Conservation (phyloP, 306 rosid species). For the Canavalia gladiata region DNA sequence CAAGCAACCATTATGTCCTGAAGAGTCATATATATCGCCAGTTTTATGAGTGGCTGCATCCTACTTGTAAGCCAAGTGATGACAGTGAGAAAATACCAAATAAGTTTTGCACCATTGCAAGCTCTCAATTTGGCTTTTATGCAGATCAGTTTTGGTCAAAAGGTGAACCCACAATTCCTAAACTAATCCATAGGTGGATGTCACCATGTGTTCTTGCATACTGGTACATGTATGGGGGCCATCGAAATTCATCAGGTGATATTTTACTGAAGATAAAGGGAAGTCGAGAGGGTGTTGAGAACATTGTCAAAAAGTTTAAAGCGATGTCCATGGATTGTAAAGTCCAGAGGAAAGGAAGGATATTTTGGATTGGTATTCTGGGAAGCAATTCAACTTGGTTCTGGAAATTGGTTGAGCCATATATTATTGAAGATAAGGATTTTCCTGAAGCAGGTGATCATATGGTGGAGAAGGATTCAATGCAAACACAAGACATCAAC, state of each 20-base stretch:
- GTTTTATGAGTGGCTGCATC: constrained; percentile 92
- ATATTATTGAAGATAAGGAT: constrained; percentile 66
- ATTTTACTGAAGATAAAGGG: constrained; percentile 83
- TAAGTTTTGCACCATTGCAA: constrained; percentile 70
- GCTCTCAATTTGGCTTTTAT: constrained; percentile 80
- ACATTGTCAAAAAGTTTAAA: constrained; percentile 68
- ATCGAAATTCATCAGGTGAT: constrained; percentile 73
- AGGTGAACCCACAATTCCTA: constrained; percentile 75
- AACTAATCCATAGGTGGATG: constrained; percentile 88
- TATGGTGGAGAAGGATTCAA: constrained; percentile 41
- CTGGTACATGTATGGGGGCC: constrained; percentile 96
- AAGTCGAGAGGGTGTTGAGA: constrained; percentile 77
- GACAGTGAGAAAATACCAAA: constrained; percentile 62
- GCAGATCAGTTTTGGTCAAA: constrained; percentile 94
- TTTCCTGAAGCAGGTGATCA: constrained; percentile 52
- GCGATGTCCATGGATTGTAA: constrained; percentile 78
- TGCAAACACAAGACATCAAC: constrained; percentile 54
- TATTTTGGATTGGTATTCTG: constrained; percentile 86
- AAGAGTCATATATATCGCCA: constrained; percentile 73
- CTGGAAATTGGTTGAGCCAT: constrained; percentile 87
- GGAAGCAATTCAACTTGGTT: constrained; percentile 76
- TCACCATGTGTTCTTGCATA: constrained; percentile 90
- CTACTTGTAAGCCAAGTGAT: constrained; percentile 68
- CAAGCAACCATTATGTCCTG: constrained; percentile 60
- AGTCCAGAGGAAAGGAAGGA: constrained; percentile 83